Percentiles rank a stretch among this genome's conserved stretches.
Conservation (phyloP, 1,284 basidiomycete genomes). For the Moesziomyces parantarcticus region DNA sequence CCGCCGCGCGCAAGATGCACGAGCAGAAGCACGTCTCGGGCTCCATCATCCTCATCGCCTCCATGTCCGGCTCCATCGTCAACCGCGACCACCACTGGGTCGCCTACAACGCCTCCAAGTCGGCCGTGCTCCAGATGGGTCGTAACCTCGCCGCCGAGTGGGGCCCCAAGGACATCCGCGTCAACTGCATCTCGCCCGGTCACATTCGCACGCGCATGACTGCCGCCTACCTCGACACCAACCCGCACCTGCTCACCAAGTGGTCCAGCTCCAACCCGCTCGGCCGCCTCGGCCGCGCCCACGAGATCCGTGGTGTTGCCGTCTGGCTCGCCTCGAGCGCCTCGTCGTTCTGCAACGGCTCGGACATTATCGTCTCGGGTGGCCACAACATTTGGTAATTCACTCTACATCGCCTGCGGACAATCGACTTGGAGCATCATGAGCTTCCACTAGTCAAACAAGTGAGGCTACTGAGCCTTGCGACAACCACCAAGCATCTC, state of each 20-base stretch:
- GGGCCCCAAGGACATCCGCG: slow-evolving; percentile 74
- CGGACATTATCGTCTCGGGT: slow-evolving; percentile 66
- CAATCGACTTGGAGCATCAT: slow-evolving; percentile 7
- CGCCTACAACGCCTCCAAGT: slow-evolving; percentile 83
- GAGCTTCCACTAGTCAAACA: not conserved
- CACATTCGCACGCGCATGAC: slow-evolving; percentile 76
- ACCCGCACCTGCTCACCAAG: slow-evolving; percentile 77
- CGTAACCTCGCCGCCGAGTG: slow-evolving; percentile 86
- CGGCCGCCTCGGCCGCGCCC: slow-evolving; percentile 78
- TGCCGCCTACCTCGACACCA: slow-evolving; percentile 77
- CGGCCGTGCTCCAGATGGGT: slow-evolving; percentile 82
- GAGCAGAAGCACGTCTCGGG: slow-evolving; percentile 76
- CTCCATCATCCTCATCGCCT: slow-evolving; percentile 84
- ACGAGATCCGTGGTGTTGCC: slow-evolving; percentile 81
- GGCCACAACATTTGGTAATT: slow-evolving; percentile 67
- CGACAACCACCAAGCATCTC: slow-evolving; percentile 7
- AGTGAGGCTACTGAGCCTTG: too few relatives aligned
- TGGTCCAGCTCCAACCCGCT: slow-evolving; percentile 82
- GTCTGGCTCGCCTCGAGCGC: slow-evolving; percentile 78
- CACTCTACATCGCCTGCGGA: slow-evolving; percentile 6
- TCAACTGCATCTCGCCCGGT: slow-evolving; percentile 65
- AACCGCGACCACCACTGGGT: slow-evolving; percentile 79
- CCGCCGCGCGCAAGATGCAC: slow-evolving; percentile 79
- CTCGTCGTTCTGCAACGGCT: slow-evolving; percentile 66
- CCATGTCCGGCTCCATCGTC: slow-evolving; percentile 86